Percentiles rank a stretch among this genome's conserved stretches.
Conservation (phyloP, 1,284 basidiomycete species). For the Inonotus obliquus region DNA sequence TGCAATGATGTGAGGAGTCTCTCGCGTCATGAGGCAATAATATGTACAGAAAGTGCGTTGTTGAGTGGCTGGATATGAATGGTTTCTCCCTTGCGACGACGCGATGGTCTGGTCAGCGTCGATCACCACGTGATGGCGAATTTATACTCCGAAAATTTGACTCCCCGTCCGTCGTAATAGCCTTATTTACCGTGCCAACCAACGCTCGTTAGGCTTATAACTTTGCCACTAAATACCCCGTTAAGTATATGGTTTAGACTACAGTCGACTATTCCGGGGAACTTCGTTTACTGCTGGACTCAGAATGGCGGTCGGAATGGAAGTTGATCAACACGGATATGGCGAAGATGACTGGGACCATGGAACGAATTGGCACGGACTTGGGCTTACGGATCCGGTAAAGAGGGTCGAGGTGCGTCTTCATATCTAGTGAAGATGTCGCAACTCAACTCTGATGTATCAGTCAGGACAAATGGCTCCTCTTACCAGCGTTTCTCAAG, state of each 20-base stretch:
- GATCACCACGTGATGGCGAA: neutral
- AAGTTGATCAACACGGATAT: slow-evolving; percentile 21
- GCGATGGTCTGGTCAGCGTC: neutral
- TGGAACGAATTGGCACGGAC: slow-evolving; percentile 59
- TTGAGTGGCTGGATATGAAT: neutral
- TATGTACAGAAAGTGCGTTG: neutral
- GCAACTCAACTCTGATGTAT: neutral
- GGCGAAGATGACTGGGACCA: slow-evolving; percentile 58
- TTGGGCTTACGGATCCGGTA: slow-evolving; percentile 73
- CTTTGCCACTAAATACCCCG: too few relatives aligned
- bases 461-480: slow-evolving; percentile 91
- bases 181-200: neutral
- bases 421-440: neutral
- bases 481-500: slow-evolving; percentile 91
- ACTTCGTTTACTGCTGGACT: neutral
- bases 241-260: too few relatives aligned
- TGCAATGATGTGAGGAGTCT: neutral
- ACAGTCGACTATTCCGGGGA: too few relatives aligned
- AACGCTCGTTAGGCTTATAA: too few relatives aligned
- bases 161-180: neutral
- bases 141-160: slow-evolving; percentile 1
- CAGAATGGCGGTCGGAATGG: slow-evolving; percentile 16
- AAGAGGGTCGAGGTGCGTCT: slow-evolving; percentile 68
- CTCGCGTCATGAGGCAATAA: neutral
- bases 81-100: too few relatives aligned